Evolutionary conservation across 805 yeast species (phyloP), one percentile per base, ranked within the genome.

Genomic region (Ogataea ganodermae): DNA sequence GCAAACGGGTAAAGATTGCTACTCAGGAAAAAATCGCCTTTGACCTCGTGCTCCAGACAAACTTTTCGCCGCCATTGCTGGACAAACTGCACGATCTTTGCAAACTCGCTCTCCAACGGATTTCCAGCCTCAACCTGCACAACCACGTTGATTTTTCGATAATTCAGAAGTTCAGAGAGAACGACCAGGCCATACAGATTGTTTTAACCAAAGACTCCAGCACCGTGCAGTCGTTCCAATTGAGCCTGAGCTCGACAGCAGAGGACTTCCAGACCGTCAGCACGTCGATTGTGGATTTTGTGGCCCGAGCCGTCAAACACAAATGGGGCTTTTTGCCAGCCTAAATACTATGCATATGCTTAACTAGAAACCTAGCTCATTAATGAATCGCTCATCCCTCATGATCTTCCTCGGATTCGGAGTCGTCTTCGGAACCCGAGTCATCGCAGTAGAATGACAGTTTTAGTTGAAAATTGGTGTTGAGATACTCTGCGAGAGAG

Each of bases 401-500:
- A 5, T 14, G 8, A 16, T 31, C 35, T 6, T 24, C 27, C 6
- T 10, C 27, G 10, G 10, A 36, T 6, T 42, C 50, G 8, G 18
- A 35, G 13, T 46, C 55, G 17, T 35, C 24, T 13, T 44, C 50
- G 4, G 50, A 37, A 24, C 42, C 49, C 13, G 50, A 31, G 1
- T 42, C 52, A 13, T 30, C 30, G 27, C 57, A 31, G n/a, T 39
- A 38, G 21, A 48, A 48, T 3, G 49, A 27, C 2, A 59, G 23
- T 3, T 45, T 36, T 6, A 61, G 31, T 3, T 38, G 37, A 18
- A 52, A 50, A n/a, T 45, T 43, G 5, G 35, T 30, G n/a, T 52
- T 53, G 5, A 58, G 21, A 8, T 47, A 33, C 9, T 38, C 22
- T 4, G 53, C 21, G 20, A 61, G 24, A 2, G 55, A 42, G 17